Conservation (phyloP, 2,329 filamentous ascomycete species). For the Claviceps purpurea region DNA sequence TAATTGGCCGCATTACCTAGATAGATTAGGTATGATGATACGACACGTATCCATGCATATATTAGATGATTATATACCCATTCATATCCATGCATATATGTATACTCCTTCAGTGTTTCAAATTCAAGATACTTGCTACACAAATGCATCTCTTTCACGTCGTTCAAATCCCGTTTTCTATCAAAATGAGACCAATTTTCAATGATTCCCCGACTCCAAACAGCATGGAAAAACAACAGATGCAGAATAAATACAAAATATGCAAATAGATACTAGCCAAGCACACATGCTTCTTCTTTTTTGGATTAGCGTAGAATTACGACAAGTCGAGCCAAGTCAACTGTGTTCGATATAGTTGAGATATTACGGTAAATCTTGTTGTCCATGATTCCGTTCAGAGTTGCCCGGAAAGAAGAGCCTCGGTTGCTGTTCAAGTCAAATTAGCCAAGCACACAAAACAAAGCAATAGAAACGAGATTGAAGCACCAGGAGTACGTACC, state of each 20-base stretch:
- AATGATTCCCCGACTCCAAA: constrained; percentile 1
- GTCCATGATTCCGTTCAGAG: constrained; percentile 33
- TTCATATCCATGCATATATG: no score
- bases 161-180: background rate
- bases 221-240: background rate
- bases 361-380: no score
- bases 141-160: background rate
- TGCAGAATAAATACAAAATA: background rate
- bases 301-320: background rate
- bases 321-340: no score
- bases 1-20: no score
- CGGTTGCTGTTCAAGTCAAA: constrained; percentile 42
- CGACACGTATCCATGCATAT: no score
- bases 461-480: constrained; percentile 1
- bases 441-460: constrained; percentile 7
- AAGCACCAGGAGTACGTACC: constrained; percentile 42
- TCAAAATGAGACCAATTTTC: background rate
- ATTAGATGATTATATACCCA: no score
- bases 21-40: no score
- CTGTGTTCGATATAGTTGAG: no score
- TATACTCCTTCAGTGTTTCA: background rate
- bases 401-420: constrained; percentile 66
- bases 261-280: background rate
- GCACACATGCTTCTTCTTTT: background rate
- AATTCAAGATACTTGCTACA: background rate